Conservation (phyloP, 148 eudicot genomes). For the Euryodendron excelsum region DNA sequence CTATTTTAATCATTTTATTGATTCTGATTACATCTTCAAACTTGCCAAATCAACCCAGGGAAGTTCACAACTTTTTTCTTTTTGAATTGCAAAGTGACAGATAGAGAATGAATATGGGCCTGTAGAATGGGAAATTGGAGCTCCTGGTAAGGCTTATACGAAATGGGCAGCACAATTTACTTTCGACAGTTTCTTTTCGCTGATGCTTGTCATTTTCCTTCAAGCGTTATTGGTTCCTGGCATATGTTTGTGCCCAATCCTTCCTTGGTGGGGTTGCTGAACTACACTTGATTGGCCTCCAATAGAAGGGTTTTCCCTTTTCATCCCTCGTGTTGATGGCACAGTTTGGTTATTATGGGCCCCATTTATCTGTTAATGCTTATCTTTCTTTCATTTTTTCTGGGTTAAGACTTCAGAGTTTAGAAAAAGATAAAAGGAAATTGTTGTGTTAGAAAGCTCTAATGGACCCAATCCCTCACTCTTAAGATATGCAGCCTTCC, state of each 20-base stretch:
- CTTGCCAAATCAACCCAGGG: too few species aligned
- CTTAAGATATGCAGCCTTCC: constrained; percentile 58
- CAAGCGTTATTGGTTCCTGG: not conserved
- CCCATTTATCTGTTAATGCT: not conserved
- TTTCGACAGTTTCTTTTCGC: too few species aligned
- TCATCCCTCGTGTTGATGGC: too few species aligned
- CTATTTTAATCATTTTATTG: too few species aligned
- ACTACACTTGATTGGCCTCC: not conserved
- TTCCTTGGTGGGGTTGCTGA: not conserved
- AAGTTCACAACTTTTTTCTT: too few species aligned
- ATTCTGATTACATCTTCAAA: too few species aligned
- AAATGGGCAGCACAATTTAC: constrained; percentile 61
- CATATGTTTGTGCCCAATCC: not conserved
- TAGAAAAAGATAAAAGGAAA: too few species aligned
- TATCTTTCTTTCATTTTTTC: not conserved
- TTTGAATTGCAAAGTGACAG: too few species aligned
- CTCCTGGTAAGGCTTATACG: constrained; percentile 77
- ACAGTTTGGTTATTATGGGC: not conserved
- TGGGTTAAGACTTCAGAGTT: not conserved
- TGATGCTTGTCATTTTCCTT: not conserved
- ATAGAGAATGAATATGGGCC: constrained; percentile 92
- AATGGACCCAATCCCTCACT: too few species aligned
- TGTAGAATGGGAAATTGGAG: constrained; percentile 75
- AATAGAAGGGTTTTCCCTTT: not conserved
- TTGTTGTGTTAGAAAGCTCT: too few species aligned